Evolutionary conservation across 257 asterid species (phyloP), one percentile per base, ranked within the genome.

Genomic region (Gentiana dahurica): DNA sequence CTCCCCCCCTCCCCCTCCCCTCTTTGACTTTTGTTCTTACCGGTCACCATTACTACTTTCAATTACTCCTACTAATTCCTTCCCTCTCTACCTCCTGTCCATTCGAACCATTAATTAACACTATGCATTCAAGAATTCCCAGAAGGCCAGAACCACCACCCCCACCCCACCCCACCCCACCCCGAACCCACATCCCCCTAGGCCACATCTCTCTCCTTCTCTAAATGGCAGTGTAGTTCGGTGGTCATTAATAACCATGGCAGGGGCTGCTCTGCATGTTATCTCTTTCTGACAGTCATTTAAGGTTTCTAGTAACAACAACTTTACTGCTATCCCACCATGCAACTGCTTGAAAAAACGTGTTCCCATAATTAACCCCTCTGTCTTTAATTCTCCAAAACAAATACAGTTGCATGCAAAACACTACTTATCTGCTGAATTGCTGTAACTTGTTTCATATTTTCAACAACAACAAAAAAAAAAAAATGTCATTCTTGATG

Each of bases 211-310:
- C 73, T 65, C 75, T 62, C 84, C 55, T 4, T 46, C 44, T 68
- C 67, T 68, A 6, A 81, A 71, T 84, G 94, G 89, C 57, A 75
- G 47, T 67, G 66, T 34, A 50, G 39, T 65, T 58, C 85, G 89
- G 89, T 75, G 85, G 67, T 56, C 71, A 74, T 78, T 74, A 73
- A 81, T 73, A 67, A 61, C 57, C 54, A 59, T 63, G 67, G 65
- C 68, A 53, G 68, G 49, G 65, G 6, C 51, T 32, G 57, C 59
- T 53, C 63, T 32, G 24, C 45, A 59, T 37, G 61, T 61, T 59
- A 55, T 51, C 67, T 59, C 51, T 48, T 53, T 6, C 60, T 64
- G 34, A n/a, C 61, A 54, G 60, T 54, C 61, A 10, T 69, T 50
- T 65, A 43, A 59, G 67, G 52, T 36, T 59, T 13, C 53, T 34